Base-by-base conservation (phyloP, 31 red algal genomes). In the Odonthalia washingtoniensis region DNA sequence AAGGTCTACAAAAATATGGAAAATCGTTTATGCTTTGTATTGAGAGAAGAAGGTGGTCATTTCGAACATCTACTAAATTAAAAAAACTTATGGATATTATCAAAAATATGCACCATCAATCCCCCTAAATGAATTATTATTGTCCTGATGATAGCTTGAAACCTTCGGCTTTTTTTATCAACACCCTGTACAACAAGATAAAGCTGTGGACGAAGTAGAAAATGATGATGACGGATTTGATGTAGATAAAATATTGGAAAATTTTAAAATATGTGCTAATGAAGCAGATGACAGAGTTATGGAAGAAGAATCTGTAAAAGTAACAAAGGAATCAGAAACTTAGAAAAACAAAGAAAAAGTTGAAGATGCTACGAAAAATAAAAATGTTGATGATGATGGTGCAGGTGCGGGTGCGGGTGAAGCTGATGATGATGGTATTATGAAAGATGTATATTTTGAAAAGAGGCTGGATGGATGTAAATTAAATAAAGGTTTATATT, bases 151-250 rank as follows among this genome's bases (percentile, higher is more conserved):
- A n/a, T n/a, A n/a, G n/a, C n/a, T n/a, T n/a, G n/a, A n/a, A n/a
- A n/a, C n/a, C n/a, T n/a, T n/a, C n/a, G n/a, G n/a, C n/a, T n/a
- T n/a, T n/a, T n/a, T n/a, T n/a, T n/a, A n/a, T n/a, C n/a, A n/a
- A n/a, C n/a, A n/a, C n/a, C n/a, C n/a, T n/a, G 81, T 72, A 12
- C 89, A 91, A 68, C 89, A 85, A 43, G 43, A 84, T 26, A 84
- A 78, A 76, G 72, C 89, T 41, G 37, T 91, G 32, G 72, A 78
- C 33, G 80, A 91, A 63, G 72, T 73, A 40, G 31, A 70, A 63
- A 70, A 68, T 32, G 72, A 40, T 33, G 89, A 80, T 21, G 72
- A 85, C 12, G 60, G 61, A 9, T 46, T 91, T 27, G 63, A 85
- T 61, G 89, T 84, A 53, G 52, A 85, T 21, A 70, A 85, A 72